Percentiles rank a stretch among this genome's conserved stretches.
phyloP scores from a whole-genome alignment of 805 yeast genomes.

The Priceomyces fermenticarens region DNA sequence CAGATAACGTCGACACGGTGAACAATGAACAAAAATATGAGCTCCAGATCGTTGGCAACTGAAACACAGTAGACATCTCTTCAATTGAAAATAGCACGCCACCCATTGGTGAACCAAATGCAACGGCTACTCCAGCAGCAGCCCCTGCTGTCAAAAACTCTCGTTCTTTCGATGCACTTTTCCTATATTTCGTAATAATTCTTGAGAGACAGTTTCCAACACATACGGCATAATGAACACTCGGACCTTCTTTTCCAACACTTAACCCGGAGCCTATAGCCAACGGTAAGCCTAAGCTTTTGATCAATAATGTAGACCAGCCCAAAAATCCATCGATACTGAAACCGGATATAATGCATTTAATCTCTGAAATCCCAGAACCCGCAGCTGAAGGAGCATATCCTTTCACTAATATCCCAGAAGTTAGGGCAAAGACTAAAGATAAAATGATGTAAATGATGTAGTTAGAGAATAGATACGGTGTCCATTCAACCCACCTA shows the following conservation, averaged over 20 bases:
- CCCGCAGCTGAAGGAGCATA: slow-evolving; percentile 94
- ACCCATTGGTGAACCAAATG: slow-evolving; percentile 95
- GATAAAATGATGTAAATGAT: slow-evolving; percentile 58
- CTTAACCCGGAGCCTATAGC: slow-evolving; percentile 91
- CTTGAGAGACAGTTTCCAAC: slow-evolving; percentile 81
- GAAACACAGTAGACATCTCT: slow-evolving; percentile 77
- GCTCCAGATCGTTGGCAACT: slow-evolving; percentile 81
- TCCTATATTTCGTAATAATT: slow-evolving; percentile 43
- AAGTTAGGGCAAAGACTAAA: slow-evolving; percentile 54
- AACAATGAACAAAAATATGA: slow-evolving; percentile 87
- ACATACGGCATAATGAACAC: slow-evolving; percentile 96
- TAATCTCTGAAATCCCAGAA: slow-evolving; percentile 95
- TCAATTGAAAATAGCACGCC: slow-evolving; percentile 94
- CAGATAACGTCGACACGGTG: slow-evolving; percentile 77
- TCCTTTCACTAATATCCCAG: slow-evolving; percentile 65
- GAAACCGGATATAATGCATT: slow-evolving; percentile 91
- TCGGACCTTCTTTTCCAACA: slow-evolving; percentile 97
- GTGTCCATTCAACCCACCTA: slow-evolving; percentile 70
- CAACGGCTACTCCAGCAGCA: slow-evolving; percentile 98
- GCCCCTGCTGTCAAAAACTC: slow-evolving; percentile 84
- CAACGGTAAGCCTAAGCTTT: slow-evolving; percentile 78
- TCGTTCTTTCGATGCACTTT: slow-evolving; percentile 43
- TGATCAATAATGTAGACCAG: slow-evolving; percentile 67
- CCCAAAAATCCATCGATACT: slow-evolving; percentile 73
- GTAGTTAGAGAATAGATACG: slow-evolving; percentile 46